A percentile compares a stretch with the other conserved stretches of the same genome.
Conservation (phyloP, 164 flowering plant species). For the Santalum album region DNA sequence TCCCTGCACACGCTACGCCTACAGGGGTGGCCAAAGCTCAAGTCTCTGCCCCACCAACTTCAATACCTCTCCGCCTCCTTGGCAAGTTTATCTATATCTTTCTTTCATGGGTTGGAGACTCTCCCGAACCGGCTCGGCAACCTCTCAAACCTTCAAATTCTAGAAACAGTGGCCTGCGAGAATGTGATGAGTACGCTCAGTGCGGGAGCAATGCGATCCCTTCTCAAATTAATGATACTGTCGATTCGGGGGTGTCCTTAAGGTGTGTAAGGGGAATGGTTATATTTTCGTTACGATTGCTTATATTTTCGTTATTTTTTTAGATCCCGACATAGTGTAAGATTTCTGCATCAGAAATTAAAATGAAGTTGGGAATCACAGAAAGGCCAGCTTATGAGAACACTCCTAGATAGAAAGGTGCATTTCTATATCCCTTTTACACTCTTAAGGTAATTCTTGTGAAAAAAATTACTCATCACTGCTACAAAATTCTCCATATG, state of each 20-base stretch:
- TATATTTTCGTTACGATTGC: not conserved
- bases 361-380: too few relatives aligned
- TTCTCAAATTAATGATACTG: not conserved
- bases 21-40: slow-evolving; percentile 7
- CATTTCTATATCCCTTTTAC: too few relatives aligned
- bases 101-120: slow-evolving; percentile 1
- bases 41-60: slow-evolving; percentile 7
- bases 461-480: too few relatives aligned
- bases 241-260: not conserved
- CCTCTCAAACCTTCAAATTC: not conserved
- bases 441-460: too few relatives aligned
- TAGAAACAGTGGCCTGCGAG: not conserved
- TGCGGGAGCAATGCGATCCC: not conserved
- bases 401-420: too few relatives aligned
- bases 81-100: accelerated
- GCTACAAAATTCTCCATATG: too few relatives aligned
- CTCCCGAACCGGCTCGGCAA: slow-evolving; percentile 6
- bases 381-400: too few relatives aligned
- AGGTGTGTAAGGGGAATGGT: not conserved
- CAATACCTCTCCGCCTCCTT: slow-evolving; percentile 2
- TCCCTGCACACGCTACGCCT: not conserved
- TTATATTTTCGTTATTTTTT: too few relatives aligned
- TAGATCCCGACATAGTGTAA: too few relatives aligned
- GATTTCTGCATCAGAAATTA: too few relatives aligned
- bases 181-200: slow-evolving; percentile 2